phyloP scores from a whole-genome alignment of 2,329 filamentous ascomycete genomes.

The Sordariomycetes sp. region DNA sequence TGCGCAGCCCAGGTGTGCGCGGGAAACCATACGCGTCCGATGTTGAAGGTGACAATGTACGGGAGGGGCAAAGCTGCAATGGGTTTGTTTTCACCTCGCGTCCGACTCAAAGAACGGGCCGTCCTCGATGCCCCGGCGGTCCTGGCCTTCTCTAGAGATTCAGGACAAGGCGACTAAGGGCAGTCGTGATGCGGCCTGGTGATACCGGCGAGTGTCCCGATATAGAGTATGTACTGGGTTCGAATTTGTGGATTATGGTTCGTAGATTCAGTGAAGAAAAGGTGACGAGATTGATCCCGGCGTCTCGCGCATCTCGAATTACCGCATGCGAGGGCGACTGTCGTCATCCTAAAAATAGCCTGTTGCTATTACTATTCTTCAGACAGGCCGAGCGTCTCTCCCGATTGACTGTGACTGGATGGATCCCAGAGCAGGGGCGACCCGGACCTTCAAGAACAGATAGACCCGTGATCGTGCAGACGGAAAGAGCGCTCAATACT shows the following conservation, averaged over 20 bases:
- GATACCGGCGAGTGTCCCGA: neutral
- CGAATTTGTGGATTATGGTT: neutral
- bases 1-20: neutral
- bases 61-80: no score
- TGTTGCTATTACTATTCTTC: neutral
- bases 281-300: neutral
- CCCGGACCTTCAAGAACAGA: neutral
- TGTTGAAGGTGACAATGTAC: neutral
- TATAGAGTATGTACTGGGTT: neutral
- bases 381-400: neutral
- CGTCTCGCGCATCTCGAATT: neutral
- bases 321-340: neutral
- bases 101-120: no score
- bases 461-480: neutral
- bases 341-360: neutral
- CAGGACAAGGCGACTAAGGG: neutral
- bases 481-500: neutral
- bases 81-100: no score
- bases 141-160: no score
- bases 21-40: neutral
- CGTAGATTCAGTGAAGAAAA: neutral
- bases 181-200: neutral
- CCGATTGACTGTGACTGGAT: neutral
- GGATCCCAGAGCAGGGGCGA: neutral
- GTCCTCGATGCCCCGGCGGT: no score